A percentile compares a stretch with the other conserved stretches of the same genome.
Evolutionary conservation across 495 filamentous ascomycete species (phyloP).

Genomic region (Aspergillus avenaceus): DNA sequence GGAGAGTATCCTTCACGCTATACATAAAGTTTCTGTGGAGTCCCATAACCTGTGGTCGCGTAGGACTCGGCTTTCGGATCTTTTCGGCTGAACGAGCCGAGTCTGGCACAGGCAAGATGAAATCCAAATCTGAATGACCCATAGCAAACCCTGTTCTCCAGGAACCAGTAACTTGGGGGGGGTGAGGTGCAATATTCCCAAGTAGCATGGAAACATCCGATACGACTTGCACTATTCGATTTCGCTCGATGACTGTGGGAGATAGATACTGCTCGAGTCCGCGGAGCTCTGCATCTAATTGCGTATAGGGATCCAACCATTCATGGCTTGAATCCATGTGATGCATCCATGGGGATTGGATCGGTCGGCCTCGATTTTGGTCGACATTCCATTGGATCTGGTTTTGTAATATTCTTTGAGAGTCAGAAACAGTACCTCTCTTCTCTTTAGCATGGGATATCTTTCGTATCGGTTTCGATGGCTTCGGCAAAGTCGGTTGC

Average conservation of each 20-base stretch:
- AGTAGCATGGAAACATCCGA: slow-evolving; percentile 23
- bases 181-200: slow-evolving; percentile 13
- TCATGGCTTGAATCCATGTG: slow-evolving; percentile 4
- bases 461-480: background rate
- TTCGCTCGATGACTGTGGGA: slow-evolving; percentile 31
- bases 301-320: slow-evolving; percentile 13
- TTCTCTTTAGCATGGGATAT: background rate
- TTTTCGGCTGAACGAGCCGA: slow-evolving; percentile 11
- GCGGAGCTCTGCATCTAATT: slow-evolving; percentile 42
- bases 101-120: slow-evolving; percentile 29
- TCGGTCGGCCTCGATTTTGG: slow-evolving; percentile 5
- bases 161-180: slow-evolving; percentile 47
- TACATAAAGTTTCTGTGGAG: slow-evolving; percentile 18
- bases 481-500: background rate
- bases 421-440: background rate
- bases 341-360: slow-evolving; percentile 32
- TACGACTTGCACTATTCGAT: slow-evolving; percentile 22
- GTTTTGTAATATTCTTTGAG: background rate
- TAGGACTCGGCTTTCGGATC: slow-evolving; percentile 30
- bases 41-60: slow-evolving; percentile 22
- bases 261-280: slow-evolving; percentile 42
- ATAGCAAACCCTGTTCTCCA: slow-evolving; percentile 48
- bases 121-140: slow-evolving; percentile 50
- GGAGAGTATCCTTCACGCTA: slow-evolving; percentile 18
- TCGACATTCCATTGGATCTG: slow-evolving; percentile 16